Evolutionary conservation across 78 protist species (phyloP), one percentile per base, ranked within the genome.

Genomic region (Dictyostelium purpureum): DNA sequence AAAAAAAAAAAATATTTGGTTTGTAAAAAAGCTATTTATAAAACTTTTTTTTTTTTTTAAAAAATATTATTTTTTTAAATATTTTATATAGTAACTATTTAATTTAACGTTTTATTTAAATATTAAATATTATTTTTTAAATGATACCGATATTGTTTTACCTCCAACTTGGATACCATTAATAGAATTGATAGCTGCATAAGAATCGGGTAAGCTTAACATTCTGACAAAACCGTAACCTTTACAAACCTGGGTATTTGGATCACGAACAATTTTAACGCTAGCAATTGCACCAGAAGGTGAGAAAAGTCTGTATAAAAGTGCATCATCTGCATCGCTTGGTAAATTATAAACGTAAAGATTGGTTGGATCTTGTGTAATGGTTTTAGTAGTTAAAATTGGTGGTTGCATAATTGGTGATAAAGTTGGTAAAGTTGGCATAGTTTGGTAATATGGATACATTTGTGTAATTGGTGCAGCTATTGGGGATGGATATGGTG

Each of bases 251-350:
- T 70, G 52, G 0, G 67, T 82, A 0, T 28, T 54, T 47, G 66
- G 90, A 82, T 82, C 90, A 24, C 77, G 56, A 24, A 82, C 79
- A 28, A 82, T 57, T 70, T 82, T 82, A 19, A 82, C 90, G 54
- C 90, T 82, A 4, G 90, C 90, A 82, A 82, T 82, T 6, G 90
- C 90, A 42, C 90, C 90, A 21, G 70, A 82, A 4, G 90, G 90
- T 37, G 79, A 69, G 47, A 82, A 82, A 19, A 82, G 66, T 71
- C 76, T 49, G 35, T 82, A 82, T 16, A 82, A 61, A 6, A 82
- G 33, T 35, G 78, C 65, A 43, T 82, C 90, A 56, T 82, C 90
- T 6, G 90, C 90, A 51, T 61, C 76, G 19, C 47, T 21, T 40
- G 90, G 90, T n/a, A 82, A 35, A 56, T 82, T 82, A 19, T 70